Evolutionary conservation across 257 asterid species (phyloP).

Genomic region (Linderniella brevidens): DNA sequence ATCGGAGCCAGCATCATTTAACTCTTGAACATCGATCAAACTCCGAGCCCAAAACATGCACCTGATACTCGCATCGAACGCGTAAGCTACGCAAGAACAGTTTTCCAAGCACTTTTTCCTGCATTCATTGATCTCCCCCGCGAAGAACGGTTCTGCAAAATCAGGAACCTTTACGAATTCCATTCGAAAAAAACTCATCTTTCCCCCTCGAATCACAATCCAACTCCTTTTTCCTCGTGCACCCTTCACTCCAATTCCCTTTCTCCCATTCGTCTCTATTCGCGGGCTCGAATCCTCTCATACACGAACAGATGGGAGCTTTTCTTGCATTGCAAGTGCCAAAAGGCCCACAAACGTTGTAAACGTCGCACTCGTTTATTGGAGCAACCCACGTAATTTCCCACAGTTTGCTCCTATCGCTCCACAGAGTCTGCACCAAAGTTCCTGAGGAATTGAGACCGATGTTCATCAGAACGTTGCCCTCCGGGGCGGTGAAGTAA

Average conservation of each 20-base stretch:
- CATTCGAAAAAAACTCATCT: conserved; percentile 24
- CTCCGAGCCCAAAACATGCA: conserved; percentile 22
- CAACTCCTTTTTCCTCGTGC: conserved; percentile 12
- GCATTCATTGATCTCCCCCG: conserved; percentile 15
- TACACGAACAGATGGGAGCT: conserved; percentile 19
- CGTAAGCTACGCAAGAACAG: conserved; percentile 29
- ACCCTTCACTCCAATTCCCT: conserved; percentile 13
- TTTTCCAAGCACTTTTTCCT: conserved; percentile 16
- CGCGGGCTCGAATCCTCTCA: conserved; percentile 20
- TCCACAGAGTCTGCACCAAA: conserved; percentile 14
- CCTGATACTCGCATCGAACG: conserved; percentile 16
- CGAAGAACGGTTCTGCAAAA: conserved; percentile 12
- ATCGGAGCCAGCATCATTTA: conserved; percentile 18
- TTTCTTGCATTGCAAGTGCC: conserved; percentile 8
- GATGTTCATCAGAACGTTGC: neutral
- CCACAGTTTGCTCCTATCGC: conserved; percentile 11
- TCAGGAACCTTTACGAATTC: conserved; percentile 26
- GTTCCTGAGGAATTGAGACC: conserved; percentile 6
- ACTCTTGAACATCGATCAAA: conserved; percentile 17
- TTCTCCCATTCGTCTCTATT: conserved; percentile 11
- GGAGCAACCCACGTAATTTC: conserved; percentile 11
- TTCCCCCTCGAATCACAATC: conserved; percentile 16
- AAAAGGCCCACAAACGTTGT: conserved; percentile 22
- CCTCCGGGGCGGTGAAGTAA: conserved; percentile 10
- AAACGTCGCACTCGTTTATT: conserved; percentile 14